These are phyloP conservation scores for Gossypium anomalum DNA, from an alignment of 345 rosid species.

Conservation along the genomic window DNA sequence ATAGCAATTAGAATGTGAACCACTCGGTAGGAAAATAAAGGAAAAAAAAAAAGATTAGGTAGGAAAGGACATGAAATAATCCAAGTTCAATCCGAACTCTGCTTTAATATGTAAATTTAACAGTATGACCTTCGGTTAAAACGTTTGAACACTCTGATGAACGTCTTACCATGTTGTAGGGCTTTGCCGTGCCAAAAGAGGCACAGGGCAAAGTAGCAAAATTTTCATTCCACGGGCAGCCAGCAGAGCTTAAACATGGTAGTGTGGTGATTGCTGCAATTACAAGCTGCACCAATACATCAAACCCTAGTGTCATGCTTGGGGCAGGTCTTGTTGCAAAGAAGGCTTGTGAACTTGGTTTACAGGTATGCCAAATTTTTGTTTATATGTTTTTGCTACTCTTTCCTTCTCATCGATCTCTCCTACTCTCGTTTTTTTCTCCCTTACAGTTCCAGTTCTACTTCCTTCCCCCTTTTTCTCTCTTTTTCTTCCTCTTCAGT, in stretches of 20 bases:
- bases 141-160: not conserved
- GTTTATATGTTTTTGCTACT: not conserved
- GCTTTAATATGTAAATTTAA: not conserved
- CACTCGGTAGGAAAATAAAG: not conserved
- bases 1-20: not conserved
- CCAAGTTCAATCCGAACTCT: not conserved
- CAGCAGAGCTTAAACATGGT: constrained; percentile 93
- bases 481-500: not conserved
- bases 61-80: not conserved
- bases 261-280: constrained; percentile 99
- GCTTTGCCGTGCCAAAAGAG: constrained; percentile 91
- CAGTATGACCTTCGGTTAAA: not conserved
- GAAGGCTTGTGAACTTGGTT: constrained; percentile 91
- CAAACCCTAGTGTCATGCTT: constrained; percentile 99
- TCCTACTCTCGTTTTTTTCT: not conserved
- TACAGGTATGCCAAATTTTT: constrained; percentile 51
- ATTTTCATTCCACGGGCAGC: constrained; percentile 79
- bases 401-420: not conserved
- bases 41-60: not conserved
- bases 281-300: constrained; percentile 97
- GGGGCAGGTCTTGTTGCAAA: constrained; percentile 99
- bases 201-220: constrained; percentile 65
- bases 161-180: constrained; percentile 38
- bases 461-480: too few relatives aligned
- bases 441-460: too few relatives aligned